Percentiles rank a stretch among this genome's conserved stretches.
phyloP scores from a whole-genome alignment of 2,329 filamentous ascomycete genomes.

The Beauveria bassiana region DNA sequence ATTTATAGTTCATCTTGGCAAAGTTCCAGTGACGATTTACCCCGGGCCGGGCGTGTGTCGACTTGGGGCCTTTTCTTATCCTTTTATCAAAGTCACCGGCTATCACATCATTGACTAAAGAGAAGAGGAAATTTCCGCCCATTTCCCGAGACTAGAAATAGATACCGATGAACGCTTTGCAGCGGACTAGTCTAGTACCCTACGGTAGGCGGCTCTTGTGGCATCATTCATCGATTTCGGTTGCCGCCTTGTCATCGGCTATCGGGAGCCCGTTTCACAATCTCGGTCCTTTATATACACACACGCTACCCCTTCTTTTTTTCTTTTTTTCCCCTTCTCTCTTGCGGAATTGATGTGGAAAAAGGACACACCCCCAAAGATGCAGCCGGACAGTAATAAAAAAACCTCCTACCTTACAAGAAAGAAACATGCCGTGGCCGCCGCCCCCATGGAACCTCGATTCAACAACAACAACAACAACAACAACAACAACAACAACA shows the following conservation, averaged over 20 bases:
- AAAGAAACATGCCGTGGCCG: neutral
- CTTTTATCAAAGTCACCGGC: no score
- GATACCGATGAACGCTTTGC: no score
- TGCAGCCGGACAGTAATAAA: neutral
- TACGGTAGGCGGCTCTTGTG: no score
- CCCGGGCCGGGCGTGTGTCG: neutral
- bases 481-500: no score
- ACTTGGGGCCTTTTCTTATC: no score
- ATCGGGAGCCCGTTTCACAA: no score
- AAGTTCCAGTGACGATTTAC: neutral
- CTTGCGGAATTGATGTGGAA: neutral
- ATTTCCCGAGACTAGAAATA: no score
- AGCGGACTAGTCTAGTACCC: no score
- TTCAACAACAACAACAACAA: neutral
- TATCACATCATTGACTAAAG: no score
- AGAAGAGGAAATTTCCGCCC: no score
- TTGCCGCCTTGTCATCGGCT: no score
- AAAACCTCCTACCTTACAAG: neutral
- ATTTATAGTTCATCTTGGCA: neutral
- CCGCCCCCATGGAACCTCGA: neutral
- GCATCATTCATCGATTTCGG: no score
- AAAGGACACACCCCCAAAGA: neutral
- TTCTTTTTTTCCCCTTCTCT: neutral
- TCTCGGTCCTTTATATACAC: neutral
- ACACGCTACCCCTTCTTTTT: neutral